Percentiles rank a stretch among this genome's conserved stretches.
Evolutionary conservation across 208 protist genomes (phyloP).

Genomic region (Trypanosoma brucei): DNA sequence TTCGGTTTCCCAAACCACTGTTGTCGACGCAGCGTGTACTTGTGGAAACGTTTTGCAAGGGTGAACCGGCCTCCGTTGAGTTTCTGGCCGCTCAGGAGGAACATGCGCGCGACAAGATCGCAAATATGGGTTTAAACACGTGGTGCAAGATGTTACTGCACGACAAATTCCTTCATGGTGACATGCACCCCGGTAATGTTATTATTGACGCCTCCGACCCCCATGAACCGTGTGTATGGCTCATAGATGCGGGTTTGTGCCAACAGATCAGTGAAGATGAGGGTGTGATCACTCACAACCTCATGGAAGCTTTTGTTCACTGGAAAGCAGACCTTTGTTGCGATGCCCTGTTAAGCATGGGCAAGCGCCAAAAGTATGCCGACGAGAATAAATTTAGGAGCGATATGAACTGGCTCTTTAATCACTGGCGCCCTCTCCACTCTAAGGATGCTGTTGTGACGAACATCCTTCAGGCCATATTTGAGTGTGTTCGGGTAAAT

Average conservation of each 20-base stretch:
- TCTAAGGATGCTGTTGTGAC: slow-evolving; percentile 71
- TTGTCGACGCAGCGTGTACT: slow-evolving; percentile 80
- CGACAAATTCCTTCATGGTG: slow-evolving; percentile 91
- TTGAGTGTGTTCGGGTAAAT: slow-evolving; percentile 76
- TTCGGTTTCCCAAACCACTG: slow-evolving; percentile 79
- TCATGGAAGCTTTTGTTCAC: slow-evolving; percentile 87
- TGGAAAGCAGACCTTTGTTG: slow-evolving; percentile 72
- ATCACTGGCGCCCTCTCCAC: slow-evolving; percentile 59
- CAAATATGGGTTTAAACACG: slow-evolving; percentile 84
- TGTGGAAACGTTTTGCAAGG: slow-evolving; percentile 86
- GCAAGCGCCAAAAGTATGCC: slow-evolving; percentile 46
- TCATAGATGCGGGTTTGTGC: slow-evolving; percentile 88
- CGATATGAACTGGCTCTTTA: slow-evolving; percentile 57
- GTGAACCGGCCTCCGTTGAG: slow-evolving; percentile 69
- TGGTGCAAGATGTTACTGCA: slow-evolving; percentile 91
- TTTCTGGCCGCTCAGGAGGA: slow-evolving; percentile 69
- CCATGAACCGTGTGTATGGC: slow-evolving; percentile 68
- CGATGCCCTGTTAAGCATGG: slow-evolving; percentile 68
- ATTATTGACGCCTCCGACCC: slow-evolving; percentile 77
- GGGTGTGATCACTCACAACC: slow-evolving; percentile 44
- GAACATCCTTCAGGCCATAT: slow-evolving; percentile 82
- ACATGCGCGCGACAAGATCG: slow-evolving; percentile 76
- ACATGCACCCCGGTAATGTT: slow-evolving; percentile 93
- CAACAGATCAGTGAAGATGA: slow-evolving; percentile 77
- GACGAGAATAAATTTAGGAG: slow-evolving; percentile 44